These are phyloP conservation scores for Candida dendrica DNA, from an alignment of 805 yeast species.

Conservation along the genomic window DNA sequence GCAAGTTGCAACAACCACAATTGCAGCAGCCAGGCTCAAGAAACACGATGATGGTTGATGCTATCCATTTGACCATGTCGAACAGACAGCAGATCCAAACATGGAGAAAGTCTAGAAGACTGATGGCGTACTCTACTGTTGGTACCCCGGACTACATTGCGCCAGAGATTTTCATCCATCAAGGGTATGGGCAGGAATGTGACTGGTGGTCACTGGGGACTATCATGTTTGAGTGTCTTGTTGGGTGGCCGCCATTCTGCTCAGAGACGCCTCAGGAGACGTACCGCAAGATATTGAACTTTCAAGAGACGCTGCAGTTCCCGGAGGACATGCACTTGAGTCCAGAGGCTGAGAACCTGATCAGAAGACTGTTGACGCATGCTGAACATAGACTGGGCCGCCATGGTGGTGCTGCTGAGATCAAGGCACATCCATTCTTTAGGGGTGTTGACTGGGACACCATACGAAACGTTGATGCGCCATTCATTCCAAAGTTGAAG, in stretches of 20 bases:
- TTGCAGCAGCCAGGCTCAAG: slow-evolving; percentile 34
- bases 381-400: slow-evolving; percentile 66
- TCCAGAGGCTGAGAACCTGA: slow-evolving; percentile 86
- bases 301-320: slow-evolving; percentile 74
- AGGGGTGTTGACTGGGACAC: slow-evolving; percentile 77
- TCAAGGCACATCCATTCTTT: slow-evolving; percentile 69
- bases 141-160: slow-evolving; percentile 99
- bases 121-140: slow-evolving; percentile 93
- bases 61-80: slow-evolving; percentile 91
- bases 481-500: slow-evolving; percentile 89
- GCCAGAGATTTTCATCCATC: slow-evolving; percentile 82
- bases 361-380: slow-evolving; percentile 88
- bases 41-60: slow-evolving; percentile 84
- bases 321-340: slow-evolving; percentile 88
- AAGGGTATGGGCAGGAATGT: slow-evolving; percentile 88
- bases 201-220: slow-evolving; percentile 99
- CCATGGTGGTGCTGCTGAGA: slow-evolving; percentile 59
- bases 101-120: slow-evolving; percentile 65
- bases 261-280: slow-evolving; percentile 94
- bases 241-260: slow-evolving; percentile 96
- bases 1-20: slow-evolving; percentile 29
- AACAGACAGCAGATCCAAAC: slow-evolving; percentile 82
- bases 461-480: slow-evolving; percentile 72
- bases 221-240: slow-evolving; percentile 90
- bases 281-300: slow-evolving; percentile 83